phyloP scores from a whole-genome alignment of 2,329 filamentous ascomycete genomes.

The Fusarium sororula region DNA sequence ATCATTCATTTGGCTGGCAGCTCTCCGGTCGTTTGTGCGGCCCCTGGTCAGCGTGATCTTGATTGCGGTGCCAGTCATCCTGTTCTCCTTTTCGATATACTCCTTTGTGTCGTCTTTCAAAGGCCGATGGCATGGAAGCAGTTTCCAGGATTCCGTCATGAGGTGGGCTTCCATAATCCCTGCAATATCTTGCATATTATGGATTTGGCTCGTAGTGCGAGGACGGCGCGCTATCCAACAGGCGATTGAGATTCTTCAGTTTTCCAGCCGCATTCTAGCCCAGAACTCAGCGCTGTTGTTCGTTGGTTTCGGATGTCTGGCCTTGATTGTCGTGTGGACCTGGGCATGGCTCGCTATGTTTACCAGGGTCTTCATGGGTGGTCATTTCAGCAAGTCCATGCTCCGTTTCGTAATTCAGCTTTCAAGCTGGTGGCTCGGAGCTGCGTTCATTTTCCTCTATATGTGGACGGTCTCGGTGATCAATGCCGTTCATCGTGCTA shows the following conservation, averaged over 20 bases:
- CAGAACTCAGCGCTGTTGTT: conserved; percentile 84
- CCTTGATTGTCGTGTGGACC: conserved; percentile 83
- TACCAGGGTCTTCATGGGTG: conserved; percentile 92
- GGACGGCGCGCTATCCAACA: conserved; percentile 83
- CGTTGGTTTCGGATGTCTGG: conserved; percentile 83
- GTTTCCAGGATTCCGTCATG: conserved; percentile 89
- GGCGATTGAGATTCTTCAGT: conserved; percentile 89
- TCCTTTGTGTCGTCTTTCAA: conserved; percentile 91
- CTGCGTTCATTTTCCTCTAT: conserved; percentile 91
- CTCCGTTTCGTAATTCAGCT: conserved; percentile 80
- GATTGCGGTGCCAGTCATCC: conserved; percentile 83
- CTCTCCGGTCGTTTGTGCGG: conserved; percentile 87
- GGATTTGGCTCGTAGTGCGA: conserved; percentile 85
- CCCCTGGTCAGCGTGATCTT: conserved; percentile 84
- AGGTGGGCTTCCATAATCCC: conserved; percentile 85
- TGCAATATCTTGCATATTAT: conserved; percentile 75
- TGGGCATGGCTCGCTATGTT: conserved; percentile 99
- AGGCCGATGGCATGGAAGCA: conserved; percentile 75
- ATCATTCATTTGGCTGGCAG: conserved; percentile 88
- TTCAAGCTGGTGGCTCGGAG: conserved; percentile 95
- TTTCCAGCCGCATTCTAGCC: conserved; percentile 85
- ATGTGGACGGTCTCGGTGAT: conserved; percentile 93
- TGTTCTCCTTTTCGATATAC: conserved; percentile 91
- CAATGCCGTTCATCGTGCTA: conserved; percentile 87
- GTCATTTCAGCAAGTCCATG: conserved; percentile 74